Evolutionary conservation across 768 basidiomycete species (phyloP), one percentile per base, ranked within the genome.

Genomic region (Lentinula boryana): DNA sequence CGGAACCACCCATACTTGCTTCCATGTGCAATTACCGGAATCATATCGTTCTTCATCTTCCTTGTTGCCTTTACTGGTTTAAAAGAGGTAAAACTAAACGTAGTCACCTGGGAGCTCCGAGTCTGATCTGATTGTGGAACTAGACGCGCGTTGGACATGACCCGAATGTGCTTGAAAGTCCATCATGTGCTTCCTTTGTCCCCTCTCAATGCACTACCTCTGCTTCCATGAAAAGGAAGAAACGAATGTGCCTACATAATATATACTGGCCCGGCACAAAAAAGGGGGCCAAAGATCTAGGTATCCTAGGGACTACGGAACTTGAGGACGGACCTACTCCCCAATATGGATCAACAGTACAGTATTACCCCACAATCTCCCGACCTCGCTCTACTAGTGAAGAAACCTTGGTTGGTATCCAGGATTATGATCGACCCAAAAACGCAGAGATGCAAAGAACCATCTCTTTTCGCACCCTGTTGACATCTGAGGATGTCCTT

Each of bases 1-100:
- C 51, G 55, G 18, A 49, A 66, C 10, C 63, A 62, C 35, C 68
- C 68, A 1, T 68, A 68, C 57, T 33, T 67, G 8, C 66, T 68
- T 13, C 68, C 66, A 1, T 68, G 68, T 38, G 51, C 57, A 2
- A 53, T 53, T 1, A 58, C 65, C 10, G 64, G 60, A 1, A 40
- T 52, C 1, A 32, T 66, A 1, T 62, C 66, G 0, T 60, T 68
- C n/a, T 10, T 50, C 16, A 55, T 59, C 2, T 68, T 68, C 27
- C 21, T 63, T 0, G 16, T 63, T 9, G 64, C 50, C 5, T 58
- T 65, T 16, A 27, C 63, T 52, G 63, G 59, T 13, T 32, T 68
- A 27, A 67, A 67, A 44, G 68, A 68, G 66, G 68, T 70, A 21
- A 15, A 43, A 43, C 12, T 43, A 2, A 21, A 48, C 21, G 27